These are phyloP conservation scores for Nyssa sinensis DNA, from an alignment of 148 eudicot genomes.

Conservation along the genomic window DNA sequence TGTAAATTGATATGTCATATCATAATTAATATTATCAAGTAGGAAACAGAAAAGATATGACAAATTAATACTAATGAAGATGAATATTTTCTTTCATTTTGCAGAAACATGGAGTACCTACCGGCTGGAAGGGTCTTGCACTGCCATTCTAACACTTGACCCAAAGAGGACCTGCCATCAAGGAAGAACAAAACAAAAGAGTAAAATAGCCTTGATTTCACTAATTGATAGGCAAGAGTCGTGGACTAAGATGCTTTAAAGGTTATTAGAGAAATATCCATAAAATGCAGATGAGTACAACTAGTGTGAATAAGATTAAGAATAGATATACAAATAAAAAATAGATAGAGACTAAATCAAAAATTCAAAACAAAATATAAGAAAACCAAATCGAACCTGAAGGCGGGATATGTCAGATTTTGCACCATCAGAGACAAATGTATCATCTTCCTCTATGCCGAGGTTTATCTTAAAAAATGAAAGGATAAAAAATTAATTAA, in stretches of 20 bases:
- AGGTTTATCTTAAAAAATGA: too few relatives aligned
- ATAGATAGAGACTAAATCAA: background rate
- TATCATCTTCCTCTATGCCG: slow-evolving; percentile 83
- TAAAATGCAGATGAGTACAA: background rate
- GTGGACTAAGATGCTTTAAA: background rate
- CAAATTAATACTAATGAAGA: background rate
- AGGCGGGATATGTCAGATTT: slow-evolving; percentile 95
- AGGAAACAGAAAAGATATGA: background rate
- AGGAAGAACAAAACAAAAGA: background rate
- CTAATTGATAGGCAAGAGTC: background rate
- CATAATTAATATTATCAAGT: background rate
- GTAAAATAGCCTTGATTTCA: background rate
- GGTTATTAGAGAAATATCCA: too few relatives aligned
- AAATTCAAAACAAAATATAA: background rate
- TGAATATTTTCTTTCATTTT: background rate
- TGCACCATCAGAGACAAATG: slow-evolving; percentile 95
- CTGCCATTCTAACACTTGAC: slow-evolving; percentile 76
- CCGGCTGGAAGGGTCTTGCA: slow-evolving; percentile 94
- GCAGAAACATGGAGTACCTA: slow-evolving; percentile 20
- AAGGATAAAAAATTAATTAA: too few relatives aligned
- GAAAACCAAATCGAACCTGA: slow-evolving; percentile 54
- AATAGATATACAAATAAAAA: slow-evolving; percentile 7
- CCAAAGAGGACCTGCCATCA: slow-evolving; percentile 78
- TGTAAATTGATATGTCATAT: background rate
- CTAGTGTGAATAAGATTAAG: background rate